phyloP scores from a whole-genome alignment of 768 basidiomycete species.

The Tulasnella sp. region DNA sequence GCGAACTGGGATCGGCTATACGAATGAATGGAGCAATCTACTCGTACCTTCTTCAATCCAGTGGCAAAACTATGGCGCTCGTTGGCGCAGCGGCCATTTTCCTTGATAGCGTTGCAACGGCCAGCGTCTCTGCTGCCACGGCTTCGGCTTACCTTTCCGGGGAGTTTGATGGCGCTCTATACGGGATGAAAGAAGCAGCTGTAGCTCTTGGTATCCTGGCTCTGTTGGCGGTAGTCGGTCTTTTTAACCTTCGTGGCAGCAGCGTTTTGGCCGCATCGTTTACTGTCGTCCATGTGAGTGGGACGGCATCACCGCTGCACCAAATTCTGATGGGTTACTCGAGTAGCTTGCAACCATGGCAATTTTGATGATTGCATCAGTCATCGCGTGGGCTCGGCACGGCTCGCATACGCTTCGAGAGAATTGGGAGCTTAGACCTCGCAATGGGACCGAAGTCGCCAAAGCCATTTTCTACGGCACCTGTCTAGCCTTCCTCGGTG shows the following conservation, averaged over 20 bases:
- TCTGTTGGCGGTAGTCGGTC: slow-evolving; percentile 53
- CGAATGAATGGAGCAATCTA: slow-evolving; percentile 70
- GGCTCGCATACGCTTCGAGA: slow-evolving; percentile 50
- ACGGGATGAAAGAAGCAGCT: slow-evolving; percentile 53
- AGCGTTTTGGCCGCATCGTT: slow-evolving; percentile 57
- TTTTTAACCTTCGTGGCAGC: slow-evolving; percentile 60
- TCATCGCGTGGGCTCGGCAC: slow-evolving; percentile 49
- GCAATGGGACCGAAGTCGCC: slow-evolving; percentile 38
- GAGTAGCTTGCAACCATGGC: slow-evolving; percentile 55
- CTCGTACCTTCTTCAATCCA: slow-evolving; percentile 62
- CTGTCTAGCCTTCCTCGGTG: slow-evolving; percentile 66
- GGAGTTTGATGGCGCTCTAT: slow-evolving; percentile 47
- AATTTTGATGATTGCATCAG: slow-evolving; percentile 50
- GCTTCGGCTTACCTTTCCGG: slow-evolving; percentile 64
- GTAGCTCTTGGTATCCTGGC: slow-evolving; percentile 54
- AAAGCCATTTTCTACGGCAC: slow-evolving; percentile 61
- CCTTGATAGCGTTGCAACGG: slow-evolving; percentile 67
- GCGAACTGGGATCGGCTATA: slow-evolving; percentile 65
- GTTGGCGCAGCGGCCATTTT: slow-evolving; percentile 63
- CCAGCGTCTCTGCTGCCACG: slow-evolving; percentile 69
- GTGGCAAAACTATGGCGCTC: slow-evolving; percentile 59
- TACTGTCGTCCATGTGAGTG: slow-evolving; percentile 57
- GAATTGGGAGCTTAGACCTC: slow-evolving; percentile 53
- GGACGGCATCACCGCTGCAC: neutral
- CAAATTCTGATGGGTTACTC: neutral